Conservation (phyloP, 768 basidiomycete genomes). For the Gymnopilus dilepis region DNA sequence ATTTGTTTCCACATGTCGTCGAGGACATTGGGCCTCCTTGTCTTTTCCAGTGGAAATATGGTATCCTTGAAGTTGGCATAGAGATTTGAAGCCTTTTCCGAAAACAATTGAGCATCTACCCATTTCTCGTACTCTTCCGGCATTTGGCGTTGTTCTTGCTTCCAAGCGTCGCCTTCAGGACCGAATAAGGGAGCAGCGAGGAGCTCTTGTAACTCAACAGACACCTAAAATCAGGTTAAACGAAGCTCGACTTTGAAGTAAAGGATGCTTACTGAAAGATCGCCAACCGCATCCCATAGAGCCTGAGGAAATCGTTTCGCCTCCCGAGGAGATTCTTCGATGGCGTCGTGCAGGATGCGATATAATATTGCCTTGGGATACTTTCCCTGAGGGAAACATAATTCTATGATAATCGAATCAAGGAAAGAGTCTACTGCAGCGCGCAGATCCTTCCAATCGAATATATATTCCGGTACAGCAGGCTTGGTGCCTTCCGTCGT, state of each 20-base stretch:
- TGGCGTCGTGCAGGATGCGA: constrained; percentile 70
- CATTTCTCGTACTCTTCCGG: constrained; percentile 68
- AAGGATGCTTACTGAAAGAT: constrained; percentile 63
- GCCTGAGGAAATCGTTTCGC: constrained; percentile 78
- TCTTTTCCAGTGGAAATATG: constrained; percentile 63
- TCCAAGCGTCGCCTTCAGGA: constrained; percentile 59
- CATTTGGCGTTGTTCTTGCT: constrained; percentile 51
- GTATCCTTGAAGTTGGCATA: constrained; percentile 57
- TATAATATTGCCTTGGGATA: constrained; percentile 73
- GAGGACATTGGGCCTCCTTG: constrained; percentile 53
- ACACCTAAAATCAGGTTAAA: constrained; percentile 45
- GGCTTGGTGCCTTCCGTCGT: constrained; percentile 38
- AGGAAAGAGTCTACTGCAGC: constrained; percentile 76
- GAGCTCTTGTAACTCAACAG: constrained; percentile 68
- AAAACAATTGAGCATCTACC: constrained; percentile 71
- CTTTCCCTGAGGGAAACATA: constrained; percentile 73
- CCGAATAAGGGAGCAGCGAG: constrained; percentile 67
- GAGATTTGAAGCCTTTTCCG: constrained; percentile 58
- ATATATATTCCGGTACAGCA: constrained; percentile 59
- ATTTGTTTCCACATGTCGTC: constrained; percentile 70
- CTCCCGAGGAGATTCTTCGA: constrained; percentile 75
- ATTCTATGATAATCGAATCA: constrained; percentile 83
- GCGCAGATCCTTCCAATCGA: constrained; percentile 68
- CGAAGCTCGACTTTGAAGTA: not conserved
- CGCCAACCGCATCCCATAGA: constrained; percentile 83